Base-by-base conservation (phyloP, 306 rosid species). In the Vigna nakashimae region DNA sequence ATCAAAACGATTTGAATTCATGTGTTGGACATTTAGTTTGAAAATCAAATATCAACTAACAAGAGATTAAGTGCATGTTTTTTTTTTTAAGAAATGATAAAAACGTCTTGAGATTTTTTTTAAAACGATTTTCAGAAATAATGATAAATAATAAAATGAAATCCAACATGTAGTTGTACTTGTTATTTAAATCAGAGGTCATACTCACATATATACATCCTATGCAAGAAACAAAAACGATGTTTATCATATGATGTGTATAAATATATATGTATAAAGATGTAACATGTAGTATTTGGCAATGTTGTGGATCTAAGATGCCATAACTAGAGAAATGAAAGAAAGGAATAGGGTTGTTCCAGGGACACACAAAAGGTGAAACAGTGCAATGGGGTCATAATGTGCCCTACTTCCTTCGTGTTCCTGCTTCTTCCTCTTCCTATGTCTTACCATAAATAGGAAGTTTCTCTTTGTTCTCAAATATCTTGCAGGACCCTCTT, bases 331-430 rank as follows among this genome's bases (percentile, higher is more conserved):
- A 60, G 1, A 34, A 51, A 52, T 17, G 4, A 36, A 56, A 40
- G 45, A 20, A 52, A 71, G 38, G 1, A 18, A 20, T 71, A 17
- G 20, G 65, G 8, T 18, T 34, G 22, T 18, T 36, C 13, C 24
- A 22, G 1, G 14, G 53, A n/a, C 26, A 58, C 24, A 26, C 28
- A 64, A 81, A 80, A 78, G 77, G 62, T 30, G 76, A 53, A 49
- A 49, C 26, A 66, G 43, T 20, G 84, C 42, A 67, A 63, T 67
- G 79, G 72, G 79, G 59, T 73, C 70, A 12, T 66, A 17, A 36
- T 12, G 65, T 85, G 85, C 71, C 67, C 83, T 73, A 55, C 69
- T 72, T 83, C 45, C 26, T 68, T 72, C 9, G 51, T 32, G 22
- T 30, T 67, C 6, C 53, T 50, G 2, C 38, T 34, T 34, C 17